Percentiles rank a stretch among this genome's conserved stretches.
These are phyloP conservation scores for Allantophomopsis cytisporea DNA, from an alignment of 2,329 filamentous ascomycete genomes.

Conservation along the genomic window DNA sequence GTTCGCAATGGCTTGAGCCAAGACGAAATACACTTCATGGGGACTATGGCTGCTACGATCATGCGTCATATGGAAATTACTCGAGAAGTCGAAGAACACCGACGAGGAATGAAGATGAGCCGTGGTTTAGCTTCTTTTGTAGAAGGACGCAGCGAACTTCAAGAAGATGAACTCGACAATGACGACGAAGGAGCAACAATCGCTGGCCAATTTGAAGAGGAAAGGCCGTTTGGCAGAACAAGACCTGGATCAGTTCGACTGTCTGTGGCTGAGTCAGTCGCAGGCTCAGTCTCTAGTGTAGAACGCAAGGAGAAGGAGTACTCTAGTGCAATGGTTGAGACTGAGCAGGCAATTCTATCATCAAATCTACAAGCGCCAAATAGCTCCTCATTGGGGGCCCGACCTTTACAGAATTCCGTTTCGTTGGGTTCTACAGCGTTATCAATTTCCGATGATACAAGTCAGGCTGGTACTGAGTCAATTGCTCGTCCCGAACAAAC, in stretches of 20 bases:
- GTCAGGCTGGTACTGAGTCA: neutral
- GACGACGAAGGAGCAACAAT: constrained; percentile 15
- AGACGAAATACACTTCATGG: constrained; percentile 38
- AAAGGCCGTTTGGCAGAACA: constrained; percentile 5
- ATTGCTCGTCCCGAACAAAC: constrained; percentile 6
- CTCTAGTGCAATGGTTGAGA: constrained; percentile 7
- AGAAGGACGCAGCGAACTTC: constrained; percentile 23
- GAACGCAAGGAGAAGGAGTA: constrained; percentile 14
- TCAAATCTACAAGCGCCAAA: neutral
- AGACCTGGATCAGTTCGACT: constrained; percentile 7
- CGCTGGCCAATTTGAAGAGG: constrained; percentile 14
- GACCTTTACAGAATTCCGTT: no score
- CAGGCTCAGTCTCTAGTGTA: constrained; percentile 4
- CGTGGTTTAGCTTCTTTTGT: constrained; percentile 39
- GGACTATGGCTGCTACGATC: constrained; percentile 39
- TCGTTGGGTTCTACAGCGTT: no score
- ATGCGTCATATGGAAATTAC: constrained; percentile 49
- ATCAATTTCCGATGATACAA: neutral
- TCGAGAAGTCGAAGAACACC: constrained; percentile 36
- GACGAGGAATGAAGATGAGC: constrained; percentile 38
- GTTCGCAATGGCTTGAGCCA: constrained; percentile 34
- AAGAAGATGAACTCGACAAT: constrained; percentile 14
- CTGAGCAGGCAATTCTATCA: constrained; percentile 7
- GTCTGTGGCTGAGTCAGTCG: constrained; percentile 2
- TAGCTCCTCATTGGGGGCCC: neutral